Base-by-base conservation (phyloP, 73 alveolate species). In the Diophrys sp. region DNA sequence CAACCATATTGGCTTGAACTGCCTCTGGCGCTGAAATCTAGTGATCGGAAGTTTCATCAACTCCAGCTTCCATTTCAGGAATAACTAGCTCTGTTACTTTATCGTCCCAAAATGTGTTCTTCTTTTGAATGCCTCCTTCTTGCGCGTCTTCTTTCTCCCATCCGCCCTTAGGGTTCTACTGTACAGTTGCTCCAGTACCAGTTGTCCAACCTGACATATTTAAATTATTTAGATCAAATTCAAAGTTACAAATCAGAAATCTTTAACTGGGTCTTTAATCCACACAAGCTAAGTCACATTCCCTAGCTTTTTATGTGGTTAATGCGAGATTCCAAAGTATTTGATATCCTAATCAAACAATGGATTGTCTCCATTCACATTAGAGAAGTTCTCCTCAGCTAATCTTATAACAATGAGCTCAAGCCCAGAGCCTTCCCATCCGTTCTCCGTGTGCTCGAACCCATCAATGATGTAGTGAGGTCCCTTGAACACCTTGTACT, bases 41-140 rank as follows among this genome's bases (percentile, higher is more conserved):
- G 29, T 72, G n/a, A 23, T 62, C 1, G 25, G 29, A 14, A 23
- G 69, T 81, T 1, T 80, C 88, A 2, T 26, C 32, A 0, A 75
- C 88, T 18, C 71, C 88, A 14, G 82, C 88, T 73, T 78, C 87
- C 88, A 80, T 80, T 53, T 80, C 88, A 31, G 88, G 88, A 29
- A 80, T 80, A 0, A 71, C 81, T 18, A 80, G 67, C 77, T 80
- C 72, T 14, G 72, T 62, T 14, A 25, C 30, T 62, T 62, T 62
- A 14, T 62, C 72, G 29, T 62, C 72, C 72, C 72, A 62, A 29
- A 62, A 62, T 23, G 33, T 62, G 2, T 62, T 14, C 29, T 62
- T 62, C 72, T 62, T 62, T 62, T 14, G 72, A 25, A 25, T 25
- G 5, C 72, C 62, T 44, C 62, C 62, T 11, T 5, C 62, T 18